phyloP scores from a whole-genome alignment of 1,284 basidiomycete genomes.

The Sanghuangporus weigelae region DNA sequence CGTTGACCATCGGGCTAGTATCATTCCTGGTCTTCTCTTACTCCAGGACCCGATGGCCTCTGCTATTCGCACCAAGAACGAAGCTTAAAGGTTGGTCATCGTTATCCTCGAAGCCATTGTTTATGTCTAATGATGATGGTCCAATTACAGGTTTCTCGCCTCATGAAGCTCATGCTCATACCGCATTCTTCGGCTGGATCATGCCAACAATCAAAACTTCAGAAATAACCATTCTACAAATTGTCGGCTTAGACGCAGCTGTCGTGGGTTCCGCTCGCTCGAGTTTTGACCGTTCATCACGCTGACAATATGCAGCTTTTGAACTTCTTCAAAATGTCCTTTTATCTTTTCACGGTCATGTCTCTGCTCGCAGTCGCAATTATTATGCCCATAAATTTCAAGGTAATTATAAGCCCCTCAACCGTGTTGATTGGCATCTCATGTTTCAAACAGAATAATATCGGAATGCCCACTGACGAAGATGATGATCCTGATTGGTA shows the following conservation, averaged over 20 bases:
- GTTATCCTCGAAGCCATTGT: not conserved
- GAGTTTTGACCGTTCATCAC: not conserved
- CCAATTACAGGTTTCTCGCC: constrained; percentile 71
- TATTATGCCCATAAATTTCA: constrained; percentile 88
- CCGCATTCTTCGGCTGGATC: constrained; percentile 93
- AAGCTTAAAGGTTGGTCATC: constrained; percentile 77
- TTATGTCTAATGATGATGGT: not conserved
- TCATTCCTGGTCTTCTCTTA: constrained; percentile 89
- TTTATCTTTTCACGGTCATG: constrained; percentile 85
- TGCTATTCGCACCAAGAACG: constrained; percentile 88
- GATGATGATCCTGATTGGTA: constrained; percentile 48
- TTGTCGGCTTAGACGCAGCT: constrained; percentile 93
- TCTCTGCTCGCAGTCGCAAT: constrained; percentile 75
- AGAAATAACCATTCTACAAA: constrained; percentile 93
- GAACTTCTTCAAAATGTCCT: constrained; percentile 93
- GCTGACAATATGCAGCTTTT: constrained; percentile 56
- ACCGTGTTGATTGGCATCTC: not conserved
- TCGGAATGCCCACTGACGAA: constrained; percentile 58
- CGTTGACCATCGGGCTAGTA: constrained; percentile 69
- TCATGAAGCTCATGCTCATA: constrained; percentile 79
- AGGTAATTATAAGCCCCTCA: constrained; percentile 38
- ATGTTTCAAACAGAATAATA: constrained; percentile 50
- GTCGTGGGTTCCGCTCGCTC: constrained; percentile 50
- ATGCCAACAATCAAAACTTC: constrained; percentile 86
- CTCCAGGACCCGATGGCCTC: constrained; percentile 80